These are phyloP conservation scores for Eutrema yunnanense DNA, from an alignment of 345 rosid genomes.

Conservation along the genomic window DNA sequence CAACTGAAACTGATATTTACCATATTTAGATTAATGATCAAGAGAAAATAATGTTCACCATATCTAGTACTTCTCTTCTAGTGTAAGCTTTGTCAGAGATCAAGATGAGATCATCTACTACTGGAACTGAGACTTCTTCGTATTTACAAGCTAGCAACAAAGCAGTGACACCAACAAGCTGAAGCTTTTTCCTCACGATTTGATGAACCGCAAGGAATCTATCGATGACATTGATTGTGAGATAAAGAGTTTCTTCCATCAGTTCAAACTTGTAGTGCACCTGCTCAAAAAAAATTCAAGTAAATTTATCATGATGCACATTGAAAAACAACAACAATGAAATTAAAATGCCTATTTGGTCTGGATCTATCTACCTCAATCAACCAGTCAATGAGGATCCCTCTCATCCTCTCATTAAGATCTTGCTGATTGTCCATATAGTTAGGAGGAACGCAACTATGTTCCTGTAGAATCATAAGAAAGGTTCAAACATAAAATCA, in stretches of 20 bases:
- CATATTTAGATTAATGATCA: constrained; percentile 32
- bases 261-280: constrained; percentile 97
- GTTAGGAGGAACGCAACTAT: constrained; percentile 43
- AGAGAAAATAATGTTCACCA: constrained; percentile 41
- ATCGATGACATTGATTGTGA: constrained; percentile 81
- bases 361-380: constrained; percentile 53
- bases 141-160: constrained; percentile 97
- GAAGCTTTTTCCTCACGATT: constrained; percentile 80
- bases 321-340: background rate
- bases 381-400: constrained; percentile 88
- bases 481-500: background rate
- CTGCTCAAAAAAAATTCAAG: constrained; percentile 34
- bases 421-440: constrained; percentile 75
- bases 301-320: background rate
- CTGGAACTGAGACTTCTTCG: constrained; percentile 97
- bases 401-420: constrained; percentile 89
- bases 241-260: constrained; percentile 91
- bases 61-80: constrained; percentile 83
- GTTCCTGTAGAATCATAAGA: constrained; percentile 36
- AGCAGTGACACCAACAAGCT: constrained; percentile 93
- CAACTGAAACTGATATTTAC: constrained; percentile 27
- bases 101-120: constrained; percentile 88
- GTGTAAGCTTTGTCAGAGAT: constrained; percentile 89
- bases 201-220: constrained; percentile 64
- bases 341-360: background rate